A percentile compares a stretch with the other conserved stretches of the same genome.
These are phyloP conservation scores for Dunaliella sp. DNA, from an alignment of 139 green algal species.

Conservation along the genomic window DNA sequence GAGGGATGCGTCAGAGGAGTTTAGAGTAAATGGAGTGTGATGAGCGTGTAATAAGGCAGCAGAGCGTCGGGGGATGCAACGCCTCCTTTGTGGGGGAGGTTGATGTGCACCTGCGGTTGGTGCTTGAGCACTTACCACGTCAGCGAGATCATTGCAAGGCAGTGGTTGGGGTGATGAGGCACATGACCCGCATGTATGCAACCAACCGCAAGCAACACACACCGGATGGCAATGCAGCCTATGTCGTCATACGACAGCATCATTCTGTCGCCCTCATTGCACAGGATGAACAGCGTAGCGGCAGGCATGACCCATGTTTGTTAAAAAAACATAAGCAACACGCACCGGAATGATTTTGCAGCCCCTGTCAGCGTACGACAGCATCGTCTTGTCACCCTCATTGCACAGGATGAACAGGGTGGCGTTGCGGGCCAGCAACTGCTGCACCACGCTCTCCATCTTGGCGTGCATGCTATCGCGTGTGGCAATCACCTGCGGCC, in stretches of 20 bases:
- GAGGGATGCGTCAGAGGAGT: too few relatives aligned
- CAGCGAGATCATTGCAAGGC: too few relatives aligned
- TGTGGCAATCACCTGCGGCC: constrained; percentile 16
- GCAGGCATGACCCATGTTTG: neutral
- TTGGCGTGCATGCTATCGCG: constrained; percentile 73
- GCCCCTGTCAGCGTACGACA: constrained; percentile 34
- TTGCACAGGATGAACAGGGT: constrained; percentile 86
- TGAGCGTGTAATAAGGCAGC: too few relatives aligned
- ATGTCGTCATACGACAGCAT: constrained; percentile 42
- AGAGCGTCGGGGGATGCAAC: too few relatives aligned
- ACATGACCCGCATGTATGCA: too few relatives aligned
- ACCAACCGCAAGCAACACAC: too few relatives aligned
- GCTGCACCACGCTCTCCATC: constrained; percentile 89
- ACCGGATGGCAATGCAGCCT: constrained; percentile 59
- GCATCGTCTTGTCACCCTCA: constrained; percentile 57
- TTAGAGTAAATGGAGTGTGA: too few relatives aligned
- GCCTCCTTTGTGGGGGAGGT: too few relatives aligned
- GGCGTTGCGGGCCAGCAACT: constrained; percentile 77
- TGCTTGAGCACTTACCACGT: too few relatives aligned
- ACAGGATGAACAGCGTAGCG: constrained; percentile 83
- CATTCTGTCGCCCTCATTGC: constrained; percentile 63
- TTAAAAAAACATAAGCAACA: neutral
- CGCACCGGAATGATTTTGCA: constrained; percentile 58
- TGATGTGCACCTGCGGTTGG: too few relatives aligned
- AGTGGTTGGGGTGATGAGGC: too few relatives aligned